Evolutionary conservation across 129 eudicot species (phyloP).

Genomic region (Scalesia atractyloides): DNA sequence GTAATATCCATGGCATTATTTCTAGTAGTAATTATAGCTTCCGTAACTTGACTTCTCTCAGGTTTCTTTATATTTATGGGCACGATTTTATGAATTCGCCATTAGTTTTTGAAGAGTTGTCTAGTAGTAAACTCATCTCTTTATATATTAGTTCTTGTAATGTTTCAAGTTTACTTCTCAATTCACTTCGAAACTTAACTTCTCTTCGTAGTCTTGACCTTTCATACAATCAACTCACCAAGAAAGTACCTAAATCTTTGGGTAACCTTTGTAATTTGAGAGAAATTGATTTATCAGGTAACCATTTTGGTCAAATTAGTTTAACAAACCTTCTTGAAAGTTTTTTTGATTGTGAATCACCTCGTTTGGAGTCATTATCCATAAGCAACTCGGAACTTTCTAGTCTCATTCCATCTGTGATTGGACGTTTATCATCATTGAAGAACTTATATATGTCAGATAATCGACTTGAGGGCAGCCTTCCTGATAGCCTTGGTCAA

Average conservation of each 20-base stretch:
- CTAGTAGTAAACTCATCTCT: background rate
- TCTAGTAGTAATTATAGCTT: background rate
- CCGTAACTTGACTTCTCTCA: background rate
- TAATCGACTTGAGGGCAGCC: background rate
- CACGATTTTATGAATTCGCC: background rate
- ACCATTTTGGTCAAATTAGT: background rate
- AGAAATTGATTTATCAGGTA: background rate
- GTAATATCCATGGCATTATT: background rate
- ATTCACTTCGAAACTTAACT: constrained; percentile 2
- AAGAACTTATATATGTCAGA: background rate
- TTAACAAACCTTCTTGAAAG: background rate
- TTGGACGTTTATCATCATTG: background rate
- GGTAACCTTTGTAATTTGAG: constrained; percentile 16
- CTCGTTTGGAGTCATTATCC: background rate
- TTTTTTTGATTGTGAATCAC: constrained; percentile 7
- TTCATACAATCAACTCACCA: background rate
- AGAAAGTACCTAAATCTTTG: background rate
- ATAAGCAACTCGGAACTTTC: background rate
- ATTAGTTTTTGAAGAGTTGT: background rate
- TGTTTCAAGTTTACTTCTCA: background rate
- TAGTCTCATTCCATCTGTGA: background rate
- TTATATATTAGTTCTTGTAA: background rate
- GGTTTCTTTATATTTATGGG: background rate
- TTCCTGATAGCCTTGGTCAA: constrained; percentile 16
- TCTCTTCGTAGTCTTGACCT: constrained; percentile 12